Evolutionary conservation across 495 filamentous ascomycete species (phyloP), one percentile per base, ranked within the genome.

Genomic region (Penicillium herquei): DNA sequence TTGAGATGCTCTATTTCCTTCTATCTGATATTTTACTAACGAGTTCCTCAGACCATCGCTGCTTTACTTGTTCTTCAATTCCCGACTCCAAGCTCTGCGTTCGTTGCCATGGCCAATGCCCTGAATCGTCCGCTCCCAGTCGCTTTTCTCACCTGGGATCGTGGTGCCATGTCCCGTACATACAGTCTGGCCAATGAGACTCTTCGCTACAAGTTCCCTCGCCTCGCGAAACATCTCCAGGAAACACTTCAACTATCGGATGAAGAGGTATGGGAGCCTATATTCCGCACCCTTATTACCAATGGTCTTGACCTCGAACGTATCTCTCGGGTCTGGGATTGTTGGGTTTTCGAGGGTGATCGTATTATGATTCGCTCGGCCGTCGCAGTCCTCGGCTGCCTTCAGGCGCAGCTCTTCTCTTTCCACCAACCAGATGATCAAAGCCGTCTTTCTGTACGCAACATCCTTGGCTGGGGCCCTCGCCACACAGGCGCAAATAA

Each of bases 301-400:
- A 76, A 78, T 53, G 74, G 77, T 12, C 71, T 87, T 3, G 74
- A 78, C n/a, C 71, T 96, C 3, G 93, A 96, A 58, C 81, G 87
- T 49, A 84, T 84, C 11, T 85, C 85, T 31, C 81, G 94, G 10
- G 76, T 98, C 4, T 97, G 91, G 91, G 94, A 98, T 65, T 88
- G 96, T 26, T 94, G 91, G 75, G 87, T 93, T 2, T 96, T 98
- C 54, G 94, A 98, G 67, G 92, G 92, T 3, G 94, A 98, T 61
- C 79, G 83, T 8, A 79, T 91, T 12, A 76, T 96, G 10, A 84
- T 97, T 18, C 81, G 93, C 3, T 85, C 89, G 0, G 88, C 83
- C 0, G 84, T 97, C 6, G 94, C 87, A 3, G 66, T 90, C 33
- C 70, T 96, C 6, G 73, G 81, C 10, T 71, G 73, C 45, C 67